Conservation (phyloP, 257 asterid species). For the Anisodus tanguticus region DNA sequence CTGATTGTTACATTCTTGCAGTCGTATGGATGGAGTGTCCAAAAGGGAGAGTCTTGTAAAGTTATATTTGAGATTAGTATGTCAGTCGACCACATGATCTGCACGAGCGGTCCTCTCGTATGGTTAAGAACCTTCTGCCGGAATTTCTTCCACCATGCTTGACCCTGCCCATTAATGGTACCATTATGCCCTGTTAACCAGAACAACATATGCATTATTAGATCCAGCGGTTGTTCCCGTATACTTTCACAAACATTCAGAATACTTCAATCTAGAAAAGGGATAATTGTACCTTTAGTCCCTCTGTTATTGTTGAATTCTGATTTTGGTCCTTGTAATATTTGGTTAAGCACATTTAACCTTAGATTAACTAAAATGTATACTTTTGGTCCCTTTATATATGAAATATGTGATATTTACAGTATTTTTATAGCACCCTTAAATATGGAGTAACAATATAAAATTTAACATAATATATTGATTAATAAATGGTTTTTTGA, state of each 20-base stretch:
- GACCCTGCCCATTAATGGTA: conserved; percentile 61
- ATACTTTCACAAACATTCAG: background rate
- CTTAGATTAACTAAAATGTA: too few relatives aligned
- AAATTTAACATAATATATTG: too few relatives aligned
- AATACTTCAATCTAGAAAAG: background rate
- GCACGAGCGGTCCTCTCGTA: conserved; percentile 59
- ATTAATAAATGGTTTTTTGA: too few relatives aligned
- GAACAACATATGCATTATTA: background rate
- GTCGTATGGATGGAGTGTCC: conserved; percentile 61
- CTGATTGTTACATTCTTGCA: conserved; percentile 55
- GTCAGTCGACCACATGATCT: conserved; percentile 60
- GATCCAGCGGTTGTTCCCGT: background rate
- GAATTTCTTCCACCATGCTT: conserved; percentile 60
- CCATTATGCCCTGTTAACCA: conserved; percentile 54
- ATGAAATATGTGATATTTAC: too few relatives aligned
- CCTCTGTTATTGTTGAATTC: too few relatives aligned
- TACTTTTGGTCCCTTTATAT: too few relatives aligned
- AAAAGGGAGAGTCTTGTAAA: conserved; percentile 56
- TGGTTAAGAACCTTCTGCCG: conserved; percentile 53
- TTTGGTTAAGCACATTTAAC: too few relatives aligned
- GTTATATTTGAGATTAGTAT: conserved; percentile 49
- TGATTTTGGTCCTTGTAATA: too few relatives aligned
- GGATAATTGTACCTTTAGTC: too few relatives aligned
- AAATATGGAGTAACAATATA: too few relatives aligned
- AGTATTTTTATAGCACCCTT: too few relatives aligned